Percentiles rank a stretch among this genome's conserved stretches.
Conservation (phyloP, 768 basidiomycete species). For the Phaeolepiota aurea region DNA sequence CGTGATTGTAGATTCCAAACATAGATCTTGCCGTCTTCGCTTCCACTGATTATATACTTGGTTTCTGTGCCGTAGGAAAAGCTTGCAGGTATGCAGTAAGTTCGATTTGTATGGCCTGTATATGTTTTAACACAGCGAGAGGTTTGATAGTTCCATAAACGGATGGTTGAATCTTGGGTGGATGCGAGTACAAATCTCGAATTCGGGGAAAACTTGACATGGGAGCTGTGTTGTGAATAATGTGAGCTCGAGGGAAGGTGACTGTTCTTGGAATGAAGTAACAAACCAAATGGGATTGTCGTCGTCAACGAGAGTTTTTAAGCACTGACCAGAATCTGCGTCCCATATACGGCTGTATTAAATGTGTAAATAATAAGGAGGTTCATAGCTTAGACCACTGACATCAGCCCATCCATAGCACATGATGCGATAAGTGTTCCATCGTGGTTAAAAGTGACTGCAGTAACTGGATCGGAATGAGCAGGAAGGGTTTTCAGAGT, state of each 20-base stretch:
- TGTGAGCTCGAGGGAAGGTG: conserved; percentile 8
- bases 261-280: conserved; percentile 1
- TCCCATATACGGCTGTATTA: conserved; percentile 88
- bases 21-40: conserved; percentile 83
- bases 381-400: conserved; percentile 16
- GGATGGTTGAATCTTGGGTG: conserved; percentile 90
- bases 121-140: conserved; percentile 92
- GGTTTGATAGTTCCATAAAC: conserved; percentile 90
- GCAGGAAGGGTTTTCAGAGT: conserved; percentile 87
- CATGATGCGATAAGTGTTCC: conserved; percentile 92
- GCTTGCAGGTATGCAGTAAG: conserved; percentile 69
- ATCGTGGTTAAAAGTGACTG: conserved; percentile 89
- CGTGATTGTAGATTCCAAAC: conserved; percentile 87
- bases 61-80: conserved; percentile 49
- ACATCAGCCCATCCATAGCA: conserved; percentile 98
- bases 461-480: conserved; percentile 95
- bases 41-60: conserved; percentile 78
- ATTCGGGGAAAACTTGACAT: conserved; percentile 89
- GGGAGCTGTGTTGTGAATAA: conserved; percentile 56
- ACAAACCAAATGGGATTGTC: conserved; percentile 86
- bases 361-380: conserved; percentile 3
- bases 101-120: conserved; percentile 77
- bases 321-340: conserved; percentile 91
- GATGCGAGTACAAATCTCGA: conserved; percentile 83
- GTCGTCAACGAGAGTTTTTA: conserved; percentile 95